Evolutionary conservation across 331 rosid genomes (phyloP).

Genomic region (Acacia pycnantha): DNA sequence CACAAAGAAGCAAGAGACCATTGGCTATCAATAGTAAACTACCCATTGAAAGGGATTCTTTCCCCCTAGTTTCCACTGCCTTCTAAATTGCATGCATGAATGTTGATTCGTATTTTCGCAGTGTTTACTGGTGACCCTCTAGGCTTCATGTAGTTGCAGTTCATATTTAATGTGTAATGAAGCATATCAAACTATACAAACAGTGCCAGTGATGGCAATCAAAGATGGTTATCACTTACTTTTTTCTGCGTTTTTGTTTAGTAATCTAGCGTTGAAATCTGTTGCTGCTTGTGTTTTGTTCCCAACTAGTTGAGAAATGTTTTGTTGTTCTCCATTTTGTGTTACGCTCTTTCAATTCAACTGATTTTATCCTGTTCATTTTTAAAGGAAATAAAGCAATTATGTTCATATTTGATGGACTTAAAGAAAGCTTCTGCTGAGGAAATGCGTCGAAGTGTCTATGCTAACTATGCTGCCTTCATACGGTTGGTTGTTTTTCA

Average conservation of each 20-base stretch:
- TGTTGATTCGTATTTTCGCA: background rate
- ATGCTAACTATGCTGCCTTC: constrained; percentile 95
- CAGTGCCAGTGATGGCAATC: background rate
- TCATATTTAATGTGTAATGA: background rate
- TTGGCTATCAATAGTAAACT: background rate
- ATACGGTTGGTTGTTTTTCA: constrained; percentile 63
- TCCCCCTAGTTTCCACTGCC: background rate
- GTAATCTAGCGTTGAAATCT: constrained; percentile 6
- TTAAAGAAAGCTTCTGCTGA: constrained; percentile 93
- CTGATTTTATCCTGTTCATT: background rate
- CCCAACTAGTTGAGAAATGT: background rate
- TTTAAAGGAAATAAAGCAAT: constrained; percentile 87
- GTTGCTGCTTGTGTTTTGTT: background rate
- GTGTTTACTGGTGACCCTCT: background rate
- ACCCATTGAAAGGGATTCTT: background rate
- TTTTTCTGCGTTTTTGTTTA: background rate
- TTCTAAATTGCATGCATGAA: background rate
- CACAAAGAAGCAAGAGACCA: background rate
- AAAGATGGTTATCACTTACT: background rate
- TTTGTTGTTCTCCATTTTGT: constrained; percentile 17
- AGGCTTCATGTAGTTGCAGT: constrained; percentile 15
- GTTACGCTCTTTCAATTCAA: constrained; percentile 7
- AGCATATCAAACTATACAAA: constrained; percentile 5
- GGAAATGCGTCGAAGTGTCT: constrained; percentile 98
- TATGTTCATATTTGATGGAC: constrained; percentile 80